Conservation (phyloP, 257 asterid genomes). For the Plantago ovata region DNA sequence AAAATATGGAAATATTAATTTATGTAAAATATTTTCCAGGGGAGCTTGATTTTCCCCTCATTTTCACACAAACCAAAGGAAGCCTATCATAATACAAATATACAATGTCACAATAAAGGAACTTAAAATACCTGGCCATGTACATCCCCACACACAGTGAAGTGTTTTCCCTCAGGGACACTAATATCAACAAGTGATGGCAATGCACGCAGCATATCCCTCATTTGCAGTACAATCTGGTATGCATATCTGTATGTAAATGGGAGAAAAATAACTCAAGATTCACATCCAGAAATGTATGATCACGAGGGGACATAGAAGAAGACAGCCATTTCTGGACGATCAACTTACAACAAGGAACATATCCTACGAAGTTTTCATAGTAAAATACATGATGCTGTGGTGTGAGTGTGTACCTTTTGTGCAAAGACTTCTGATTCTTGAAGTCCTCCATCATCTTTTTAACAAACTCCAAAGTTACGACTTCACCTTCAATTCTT, state of each 20-base stretch:
- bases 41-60: too few relatives aligned
- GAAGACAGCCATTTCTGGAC: background rate
- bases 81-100: too few relatives aligned
- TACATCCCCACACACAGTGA: constrained; percentile 98
- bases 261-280: constrained; percentile 10
- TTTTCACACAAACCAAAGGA: too few relatives aligned
- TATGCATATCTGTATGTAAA: constrained; percentile 63
- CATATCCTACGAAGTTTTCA: background rate
- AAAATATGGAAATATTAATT: too few relatives aligned
- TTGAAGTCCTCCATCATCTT: constrained; percentile 94
- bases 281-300: constrained; percentile 8
- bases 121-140: constrained; percentile 90
- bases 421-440: constrained; percentile 79
- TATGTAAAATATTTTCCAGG: too few relatives aligned
- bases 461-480: constrained; percentile 88
- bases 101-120: constrained; percentile 19
- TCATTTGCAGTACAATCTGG: constrained; percentile 85
- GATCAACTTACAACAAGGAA: background rate
- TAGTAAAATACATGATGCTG: background rate
- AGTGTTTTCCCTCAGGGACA: constrained; percentile 79
- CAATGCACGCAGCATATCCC: constrained; percentile 67
- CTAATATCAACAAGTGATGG: constrained; percentile 94
- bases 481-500: constrained; percentile 83
- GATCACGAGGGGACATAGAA: constrained; percentile 1
- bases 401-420: constrained; percentile 43